A percentile compares a stretch with the other conserved stretches of the same genome.
phyloP scores from a whole-genome alignment of 768 basidiomycete species.

The Mycena belliarum region DNA sequence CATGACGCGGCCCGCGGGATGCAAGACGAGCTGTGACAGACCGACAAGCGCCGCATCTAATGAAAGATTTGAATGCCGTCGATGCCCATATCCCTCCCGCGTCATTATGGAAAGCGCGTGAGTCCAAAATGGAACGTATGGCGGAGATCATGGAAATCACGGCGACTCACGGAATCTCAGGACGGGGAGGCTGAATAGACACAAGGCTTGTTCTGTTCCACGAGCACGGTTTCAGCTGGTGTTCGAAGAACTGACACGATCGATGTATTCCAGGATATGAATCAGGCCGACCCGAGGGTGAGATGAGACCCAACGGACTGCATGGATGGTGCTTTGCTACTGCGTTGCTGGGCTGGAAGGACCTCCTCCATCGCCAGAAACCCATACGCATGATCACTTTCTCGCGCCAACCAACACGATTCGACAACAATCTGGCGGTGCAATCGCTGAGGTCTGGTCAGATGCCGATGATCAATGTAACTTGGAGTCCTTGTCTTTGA shows the following conservation, averaged over 20 bases:
- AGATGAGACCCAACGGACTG: background rate
- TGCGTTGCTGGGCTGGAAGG: background rate
- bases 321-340: constrained; percentile 4
- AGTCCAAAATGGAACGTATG: background rate
- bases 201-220: background rate
- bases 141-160: constrained; percentile 13
- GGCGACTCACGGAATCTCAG: background rate
- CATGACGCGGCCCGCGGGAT: too few species aligned
- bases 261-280: too few species aligned
- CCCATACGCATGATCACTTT: background rate
- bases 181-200: background rate
- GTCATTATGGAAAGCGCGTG: background rate
- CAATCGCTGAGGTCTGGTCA: background rate
- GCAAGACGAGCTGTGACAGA: background rate
- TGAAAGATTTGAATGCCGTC: background rate
- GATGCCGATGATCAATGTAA: background rate
- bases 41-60: background rate
- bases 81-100: background rate
- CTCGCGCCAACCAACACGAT: constrained; percentile 16
- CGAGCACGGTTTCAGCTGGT: background rate
- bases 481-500: background rate
- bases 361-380: background rate
- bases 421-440: background rate
- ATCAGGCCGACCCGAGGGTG: constrained; percentile 1
- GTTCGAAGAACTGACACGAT: too few species aligned